Evolutionary conservation across 2,329 filamentous ascomycete species (phyloP).

Genomic region (Orbilia oligospora): DNA sequence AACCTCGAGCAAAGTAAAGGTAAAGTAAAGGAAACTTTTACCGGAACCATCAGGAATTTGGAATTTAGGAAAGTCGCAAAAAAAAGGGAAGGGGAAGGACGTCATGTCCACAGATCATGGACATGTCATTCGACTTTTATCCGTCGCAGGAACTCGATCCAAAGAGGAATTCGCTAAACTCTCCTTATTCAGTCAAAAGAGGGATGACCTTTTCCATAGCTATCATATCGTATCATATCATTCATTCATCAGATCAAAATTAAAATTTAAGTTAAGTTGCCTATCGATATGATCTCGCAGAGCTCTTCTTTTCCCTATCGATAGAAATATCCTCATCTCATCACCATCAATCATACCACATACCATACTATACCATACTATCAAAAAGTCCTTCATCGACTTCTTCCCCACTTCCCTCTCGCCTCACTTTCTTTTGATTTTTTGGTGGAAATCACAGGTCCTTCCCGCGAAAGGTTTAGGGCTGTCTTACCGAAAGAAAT

Average conservation of each 20-base stretch:
- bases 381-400: not conserved
- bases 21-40: too few relatives aligned
- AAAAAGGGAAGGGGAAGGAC: not conserved
- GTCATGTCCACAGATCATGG: conserved; percentile 40
- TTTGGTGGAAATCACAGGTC: conserved; percentile 20
- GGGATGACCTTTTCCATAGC: not conserved
- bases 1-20: not conserved
- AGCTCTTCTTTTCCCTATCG: not conserved
- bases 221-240: too few relatives aligned
- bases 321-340: not conserved
- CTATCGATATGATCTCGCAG: not conserved
- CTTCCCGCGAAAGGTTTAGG: conserved; percentile 47
- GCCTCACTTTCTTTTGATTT: conserved; percentile 34
- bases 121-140: conserved; percentile 30
- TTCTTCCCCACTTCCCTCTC: conserved; percentile 9
- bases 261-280: too few relatives aligned
- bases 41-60: not conserved
- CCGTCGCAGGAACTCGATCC: not conserved
- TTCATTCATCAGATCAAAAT: not conserved
- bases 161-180: not conserved
- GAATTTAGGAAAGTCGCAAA: not conserved
- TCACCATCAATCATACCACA: conserved; percentile 14
- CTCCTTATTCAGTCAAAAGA: not conserved
- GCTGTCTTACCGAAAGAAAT: conserved; percentile 18
- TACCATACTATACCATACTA: too few relatives aligned